A percentile compares a stretch with the other conserved stretches of the same genome.
phyloP scores from a whole-genome alignment of 192 early-diverging fungal species.

The Podila verticillata region DNA sequence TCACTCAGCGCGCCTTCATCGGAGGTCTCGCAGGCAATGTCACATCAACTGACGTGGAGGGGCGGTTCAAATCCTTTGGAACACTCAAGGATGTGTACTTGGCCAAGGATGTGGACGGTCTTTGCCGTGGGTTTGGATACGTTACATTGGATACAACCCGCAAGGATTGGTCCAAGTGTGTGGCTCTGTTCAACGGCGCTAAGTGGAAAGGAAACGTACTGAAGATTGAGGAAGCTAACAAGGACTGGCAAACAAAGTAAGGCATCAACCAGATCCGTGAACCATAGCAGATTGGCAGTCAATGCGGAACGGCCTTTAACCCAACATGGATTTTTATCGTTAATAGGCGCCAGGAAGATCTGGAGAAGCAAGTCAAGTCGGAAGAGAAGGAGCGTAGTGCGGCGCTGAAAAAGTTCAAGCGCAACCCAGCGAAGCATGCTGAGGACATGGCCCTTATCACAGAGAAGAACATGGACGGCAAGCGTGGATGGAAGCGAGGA shows the following conservation, averaged over 20 bases:
- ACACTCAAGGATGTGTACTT: constrained; percentile 60
- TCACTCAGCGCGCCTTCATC: constrained; percentile 73
- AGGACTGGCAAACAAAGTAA: constrained; percentile 67
- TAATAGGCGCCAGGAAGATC: constrained; percentile 59
- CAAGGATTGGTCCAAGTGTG: constrained; percentile 74
- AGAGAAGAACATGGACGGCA: constrained; percentile 70
- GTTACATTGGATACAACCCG: constrained; percentile 74
- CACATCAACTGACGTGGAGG: constrained; percentile 62
- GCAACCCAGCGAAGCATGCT: constrained; percentile 56
- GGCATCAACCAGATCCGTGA: neutral
- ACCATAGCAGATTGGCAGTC: neutral
- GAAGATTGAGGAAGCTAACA: constrained; percentile 84
- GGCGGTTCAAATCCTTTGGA: constrained; percentile 82
- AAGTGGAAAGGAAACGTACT: constrained; percentile 88
- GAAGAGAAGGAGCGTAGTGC: constrained; percentile 54
- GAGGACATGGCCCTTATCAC: constrained; percentile 78
- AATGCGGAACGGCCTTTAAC: neutral
- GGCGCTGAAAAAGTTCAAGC: constrained; percentile 54
- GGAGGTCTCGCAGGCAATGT: constrained; percentile 76
- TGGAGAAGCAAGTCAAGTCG: constrained; percentile 32
- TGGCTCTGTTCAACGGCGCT: constrained; percentile 75
- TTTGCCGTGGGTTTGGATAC: constrained; percentile 79
- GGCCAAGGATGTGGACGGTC: constrained; percentile 54
- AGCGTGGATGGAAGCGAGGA: constrained; percentile 73
- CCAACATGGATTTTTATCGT: neutral